A percentile compares a stretch with the other conserved stretches of the same genome.
Evolutionary conservation across 768 basidiomycete species (phyloP).

Genomic region (Suillus occidentalis): DNA sequence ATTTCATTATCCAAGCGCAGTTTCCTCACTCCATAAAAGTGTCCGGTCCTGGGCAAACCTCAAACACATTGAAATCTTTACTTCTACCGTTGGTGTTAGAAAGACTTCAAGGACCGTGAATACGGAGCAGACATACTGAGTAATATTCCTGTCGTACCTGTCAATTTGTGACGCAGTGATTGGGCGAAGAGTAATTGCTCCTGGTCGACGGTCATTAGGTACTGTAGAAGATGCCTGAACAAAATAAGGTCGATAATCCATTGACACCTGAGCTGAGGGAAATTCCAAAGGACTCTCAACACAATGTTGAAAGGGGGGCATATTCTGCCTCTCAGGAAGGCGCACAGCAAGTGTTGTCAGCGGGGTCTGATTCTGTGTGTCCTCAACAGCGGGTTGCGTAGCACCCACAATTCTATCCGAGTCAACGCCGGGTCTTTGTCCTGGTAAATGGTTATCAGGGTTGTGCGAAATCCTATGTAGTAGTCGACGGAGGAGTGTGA

Average conservation of each 20-base stretch:
- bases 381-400: not conserved
- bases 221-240: not conserved
- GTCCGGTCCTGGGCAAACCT: not conserved
- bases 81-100: not conserved
- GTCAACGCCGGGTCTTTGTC: not conserved
- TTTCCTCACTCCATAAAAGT: constrained; percentile 1
- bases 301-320: not conserved
- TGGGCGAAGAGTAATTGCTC: not conserved
- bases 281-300: not conserved
- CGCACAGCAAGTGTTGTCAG: not conserved
- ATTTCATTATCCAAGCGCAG: not conserved
- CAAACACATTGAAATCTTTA: not conserved
- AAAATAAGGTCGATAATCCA: not conserved
- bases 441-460: not conserved
- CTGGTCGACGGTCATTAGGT: not conserved
- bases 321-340: no score
- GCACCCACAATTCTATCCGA: not conserved
- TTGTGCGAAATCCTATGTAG: not conserved
- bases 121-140: not conserved
- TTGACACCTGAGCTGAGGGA: not conserved
- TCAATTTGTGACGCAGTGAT: not conserved
- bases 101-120: not conserved
- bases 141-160: not conserved
- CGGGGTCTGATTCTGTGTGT: not conserved
- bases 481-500: not conserved